A percentile compares a stretch with the other conserved stretches of the same genome.
Conservation (phyloP, 140 eudicot genomes). For the Stevia rebaudiana region DNA sequence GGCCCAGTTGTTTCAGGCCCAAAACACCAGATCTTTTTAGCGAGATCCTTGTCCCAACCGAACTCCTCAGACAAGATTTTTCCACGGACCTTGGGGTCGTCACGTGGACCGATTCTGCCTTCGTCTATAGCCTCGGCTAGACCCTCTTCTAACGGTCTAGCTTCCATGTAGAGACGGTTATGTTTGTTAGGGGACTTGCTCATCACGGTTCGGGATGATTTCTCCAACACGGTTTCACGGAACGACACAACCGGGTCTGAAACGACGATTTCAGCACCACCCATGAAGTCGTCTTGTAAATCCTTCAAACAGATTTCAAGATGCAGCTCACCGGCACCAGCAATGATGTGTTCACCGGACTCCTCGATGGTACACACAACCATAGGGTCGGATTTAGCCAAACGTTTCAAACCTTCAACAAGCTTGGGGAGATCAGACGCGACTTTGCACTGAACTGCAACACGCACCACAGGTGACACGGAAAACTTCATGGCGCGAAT, state of each 20-base stretch:
- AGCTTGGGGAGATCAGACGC: conserved; percentile 81
- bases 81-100: conserved; percentile 62
- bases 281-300: conserved; percentile 71
- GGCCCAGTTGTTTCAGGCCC: conserved; percentile 80
- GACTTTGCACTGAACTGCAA: conserved; percentile 81
- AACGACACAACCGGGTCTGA: conserved; percentile 78
- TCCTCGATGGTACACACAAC: conserved; percentile 72
- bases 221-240: conserved; percentile 84
- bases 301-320: conserved; percentile 77
- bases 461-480: conserved; percentile 79
- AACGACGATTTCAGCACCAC: conserved; percentile 66
- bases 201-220: conserved; percentile 64
- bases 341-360: conserved; percentile 74
- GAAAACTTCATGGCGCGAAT: conserved; percentile 73
- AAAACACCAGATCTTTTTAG: conserved; percentile 74
- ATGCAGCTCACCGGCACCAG: conserved; percentile 81
- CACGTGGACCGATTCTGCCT: conserved; percentile 68
- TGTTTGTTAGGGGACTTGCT: conserved; percentile 78
- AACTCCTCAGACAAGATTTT: conserved; percentile 65
- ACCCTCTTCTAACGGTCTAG: conserved; percentile 65
- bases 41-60: conserved; percentile 84
- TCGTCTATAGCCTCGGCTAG: conserved; percentile 75
- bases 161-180: conserved; percentile 77
- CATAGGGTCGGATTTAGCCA: conserved; percentile 82
- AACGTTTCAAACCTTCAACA: conserved; percentile 67